phyloP scores from a whole-genome alignment of 2,329 filamentous ascomycete genomes.

The Colletotrichum spaethianum region DNA sequence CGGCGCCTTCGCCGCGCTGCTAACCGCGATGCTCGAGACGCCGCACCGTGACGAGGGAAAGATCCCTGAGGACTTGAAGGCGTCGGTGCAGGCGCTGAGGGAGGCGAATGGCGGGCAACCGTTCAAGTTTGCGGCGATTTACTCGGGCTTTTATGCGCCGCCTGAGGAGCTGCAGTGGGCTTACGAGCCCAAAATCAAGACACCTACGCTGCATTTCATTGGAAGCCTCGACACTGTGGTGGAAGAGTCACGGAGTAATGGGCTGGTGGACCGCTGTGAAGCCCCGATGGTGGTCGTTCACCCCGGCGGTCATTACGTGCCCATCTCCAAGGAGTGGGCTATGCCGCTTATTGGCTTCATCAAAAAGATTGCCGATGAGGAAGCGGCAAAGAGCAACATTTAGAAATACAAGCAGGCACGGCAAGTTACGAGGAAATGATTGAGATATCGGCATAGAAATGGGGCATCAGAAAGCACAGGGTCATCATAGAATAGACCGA shows the following conservation, averaged over 20 bases:
- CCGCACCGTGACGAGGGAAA: constrained; percentile 45
- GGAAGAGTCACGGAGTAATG: constrained; percentile 79
- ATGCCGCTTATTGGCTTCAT: constrained; percentile 83
- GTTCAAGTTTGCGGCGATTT: constrained; percentile 81
- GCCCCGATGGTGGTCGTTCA: constrained; percentile 74
- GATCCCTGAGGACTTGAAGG: constrained; percentile 45
- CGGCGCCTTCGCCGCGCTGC: constrained; percentile 78
- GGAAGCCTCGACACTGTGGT: constrained; percentile 91
- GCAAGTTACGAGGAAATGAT: constrained; percentile 8
- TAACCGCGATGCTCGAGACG: constrained; percentile 80
- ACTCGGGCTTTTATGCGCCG: constrained; percentile 82
- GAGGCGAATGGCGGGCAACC: constrained; percentile 62
- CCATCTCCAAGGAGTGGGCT: constrained; percentile 84
- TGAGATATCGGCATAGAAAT: constrained; percentile 35
- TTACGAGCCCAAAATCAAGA: constrained; percentile 82
- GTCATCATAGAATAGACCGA: constrained; percentile 37
- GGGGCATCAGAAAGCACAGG: background rate
- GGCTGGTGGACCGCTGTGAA: constrained; percentile 75
- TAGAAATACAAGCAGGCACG: constrained; percentile 26
- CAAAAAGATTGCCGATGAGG: constrained; percentile 53
- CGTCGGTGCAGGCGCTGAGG: constrained; percentile 62
- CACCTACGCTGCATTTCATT: constrained; percentile 85
- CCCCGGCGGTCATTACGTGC: constrained; percentile 92
- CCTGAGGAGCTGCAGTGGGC: constrained; percentile 72
- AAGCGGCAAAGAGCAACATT: constrained; percentile 43